A percentile compares a stretch with the other conserved stretches of the same genome.
Conservation (phyloP, 2,329 filamentous ascomycete genomes). For the Alternaria alternata region DNA sequence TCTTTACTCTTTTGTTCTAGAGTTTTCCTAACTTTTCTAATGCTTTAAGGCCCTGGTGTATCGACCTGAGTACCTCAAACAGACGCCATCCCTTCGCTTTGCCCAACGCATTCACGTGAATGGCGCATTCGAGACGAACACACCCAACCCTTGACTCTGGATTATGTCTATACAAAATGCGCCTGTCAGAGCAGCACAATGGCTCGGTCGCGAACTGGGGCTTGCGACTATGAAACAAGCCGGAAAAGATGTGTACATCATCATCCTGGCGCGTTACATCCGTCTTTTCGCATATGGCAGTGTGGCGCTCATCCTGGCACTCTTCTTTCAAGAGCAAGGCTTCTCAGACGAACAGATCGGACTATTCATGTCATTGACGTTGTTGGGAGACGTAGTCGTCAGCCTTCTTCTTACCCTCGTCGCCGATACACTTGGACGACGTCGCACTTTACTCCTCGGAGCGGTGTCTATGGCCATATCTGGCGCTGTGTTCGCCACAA, state of each 20-base stretch:
- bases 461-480: constrained; percentile 47
- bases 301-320: constrained; percentile 47
- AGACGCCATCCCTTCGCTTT: not conserved
- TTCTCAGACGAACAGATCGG: constrained; percentile 50
- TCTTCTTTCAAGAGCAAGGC: constrained; percentile 47
- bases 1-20: not conserved
- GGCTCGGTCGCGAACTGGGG: constrained; percentile 42
- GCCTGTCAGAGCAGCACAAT: constrained; percentile 20
- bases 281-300: constrained; percentile 50
- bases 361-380: constrained; percentile 52
- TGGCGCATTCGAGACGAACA: constrained; percentile 1
- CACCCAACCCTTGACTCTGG: not conserved
- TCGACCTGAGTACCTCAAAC: not conserved
- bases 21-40: not conserved
- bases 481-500: constrained; percentile 47
- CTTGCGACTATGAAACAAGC: constrained; percentile 38
- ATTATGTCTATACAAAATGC: constrained; percentile 24
- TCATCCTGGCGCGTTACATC: constrained; percentile 48
- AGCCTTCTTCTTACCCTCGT: constrained; percentile 49
- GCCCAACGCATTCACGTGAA: constrained; percentile 4
- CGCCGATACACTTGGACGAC: constrained; percentile 47
- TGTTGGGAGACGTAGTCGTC: constrained; percentile 50
- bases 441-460: constrained; percentile 45
- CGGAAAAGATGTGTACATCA: constrained; percentile 43
- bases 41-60: not conserved